phyloP scores from a whole-genome alignment of 2,329 filamentous ascomycete genomes.

The Diaporthe amygdali region DNA sequence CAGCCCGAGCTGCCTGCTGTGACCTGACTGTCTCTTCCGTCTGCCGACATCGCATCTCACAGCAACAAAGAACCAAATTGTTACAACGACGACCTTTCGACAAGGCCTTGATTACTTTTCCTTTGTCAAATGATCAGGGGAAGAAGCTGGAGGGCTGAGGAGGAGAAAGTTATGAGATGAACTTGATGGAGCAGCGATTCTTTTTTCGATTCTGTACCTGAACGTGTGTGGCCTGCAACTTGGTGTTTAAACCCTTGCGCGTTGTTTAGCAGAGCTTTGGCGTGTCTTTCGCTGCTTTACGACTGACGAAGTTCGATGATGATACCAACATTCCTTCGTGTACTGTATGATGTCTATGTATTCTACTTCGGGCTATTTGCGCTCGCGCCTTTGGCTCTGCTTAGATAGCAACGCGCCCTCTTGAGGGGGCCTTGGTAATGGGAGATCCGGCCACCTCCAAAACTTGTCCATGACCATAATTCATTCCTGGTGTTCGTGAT shows the following conservation, averaged over 20 bases:
- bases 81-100: constrained; percentile 14
- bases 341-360: constrained; percentile 25
- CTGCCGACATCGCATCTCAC: constrained; percentile 30
- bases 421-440: constrained; percentile 41
- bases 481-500: neutral
- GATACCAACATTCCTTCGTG: constrained; percentile 24
- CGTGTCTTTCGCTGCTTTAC: constrained; percentile 25
- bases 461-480: neutral
- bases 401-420: constrained; percentile 33
- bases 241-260: constrained; percentile 25
- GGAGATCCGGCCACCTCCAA: constrained; percentile 44
- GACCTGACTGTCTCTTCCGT: constrained; percentile 23
- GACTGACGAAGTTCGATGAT: constrained; percentile 33
- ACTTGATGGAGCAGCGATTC: constrained; percentile 25
- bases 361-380: constrained; percentile 29
- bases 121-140: constrained; percentile 29
- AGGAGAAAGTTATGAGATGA: constrained; percentile 25
- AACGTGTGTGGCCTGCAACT: constrained; percentile 30
- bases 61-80: constrained; percentile 15
- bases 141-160: neutral
- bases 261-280: constrained; percentile 27
- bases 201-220: constrained; percentile 15
- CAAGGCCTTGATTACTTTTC: constrained; percentile 26
- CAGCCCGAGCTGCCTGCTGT: neutral
- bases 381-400: constrained; percentile 31